Base-by-base conservation (phyloP, 2,329 filamentous ascomycete species). In the Monosporascus cannonballus region DNA sequence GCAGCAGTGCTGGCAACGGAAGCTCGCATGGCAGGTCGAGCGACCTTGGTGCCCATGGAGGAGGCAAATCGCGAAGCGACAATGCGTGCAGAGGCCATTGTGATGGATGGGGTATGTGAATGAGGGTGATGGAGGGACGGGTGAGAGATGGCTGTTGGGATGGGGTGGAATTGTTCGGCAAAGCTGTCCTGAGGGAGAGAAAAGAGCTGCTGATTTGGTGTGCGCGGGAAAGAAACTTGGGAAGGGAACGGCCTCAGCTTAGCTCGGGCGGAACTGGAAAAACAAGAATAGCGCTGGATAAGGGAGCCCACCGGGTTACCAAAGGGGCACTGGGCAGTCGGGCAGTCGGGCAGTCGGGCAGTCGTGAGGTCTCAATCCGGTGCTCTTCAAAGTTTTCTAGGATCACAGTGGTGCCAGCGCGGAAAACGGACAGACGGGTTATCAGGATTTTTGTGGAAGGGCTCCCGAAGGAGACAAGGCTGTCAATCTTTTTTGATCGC, bases 21-120 rank as follows among this genome's bases (percentile, higher is more conserved):
- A 69, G 79, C 77, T 69, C 85, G 85, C 70, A 85, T 74, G 73
- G 84, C 84, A 77, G 87, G 86, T 75, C 87, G 87, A 75, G 86
- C 86, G 75, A 84, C 85, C 84, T 87, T 89, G 77, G 80, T 76
- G 73, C 85, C 83, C 83, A 87, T 86, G 77, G 86, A 82, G 72
- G 84, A 80, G 75, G 86, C 85, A 79, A 90, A 81, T 75, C 87
- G 84, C 70, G 86, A 85, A 73, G 87, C 84, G 77, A 89, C 80
- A 74, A 90, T 81, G 78, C 87, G 87, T 74, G 83, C 78, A 75
- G 84, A 81, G 74, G 87, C 85, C 87, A 91, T 91, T 89, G 81
- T 83, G 81, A 84, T 76, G 78, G 78, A 74, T 76, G 58, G 60
- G 54, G 49, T 61, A 55, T 54, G 54, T 55, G 52, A 48, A 52